Evolutionary conservation across 75 land plant genomes (phyloP).

Genomic region (Chamaecyparis obtusa): DNA sequence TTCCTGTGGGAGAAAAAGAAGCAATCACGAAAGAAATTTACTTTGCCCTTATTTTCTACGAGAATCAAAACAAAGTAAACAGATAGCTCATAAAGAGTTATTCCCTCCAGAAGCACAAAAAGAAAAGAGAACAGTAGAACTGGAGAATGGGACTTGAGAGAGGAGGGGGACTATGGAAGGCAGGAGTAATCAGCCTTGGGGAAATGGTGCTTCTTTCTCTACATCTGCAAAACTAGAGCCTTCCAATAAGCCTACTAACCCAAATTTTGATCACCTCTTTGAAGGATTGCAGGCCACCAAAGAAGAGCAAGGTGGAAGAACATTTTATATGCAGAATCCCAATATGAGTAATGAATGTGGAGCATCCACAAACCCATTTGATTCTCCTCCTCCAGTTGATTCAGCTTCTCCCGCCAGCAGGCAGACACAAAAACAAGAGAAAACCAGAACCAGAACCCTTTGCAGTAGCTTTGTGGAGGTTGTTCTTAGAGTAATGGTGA

Average conservation of each 20-base stretch:
- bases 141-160: not conserved
- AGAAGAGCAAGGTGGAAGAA: not conserved
- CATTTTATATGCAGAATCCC: not conserved
- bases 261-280: not conserved
- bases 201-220: not conserved
- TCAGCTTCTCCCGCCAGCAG: not conserved
- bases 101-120: slow-evolving; percentile 1
- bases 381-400: not conserved
- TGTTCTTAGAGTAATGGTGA: not conserved
- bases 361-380: not conserved
- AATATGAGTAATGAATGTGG: not conserved
- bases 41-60: not conserved
- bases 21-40: not conserved
- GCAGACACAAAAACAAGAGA: not conserved
- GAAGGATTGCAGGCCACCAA: slow-evolving; percentile 3
- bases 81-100: not conserved
- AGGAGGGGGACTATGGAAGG: not conserved
- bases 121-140: not conserved
- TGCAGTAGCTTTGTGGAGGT: slow-evolving; percentile 12
- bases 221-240: not conserved
- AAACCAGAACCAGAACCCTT: not conserved
- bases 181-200: not conserved
- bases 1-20: no score
- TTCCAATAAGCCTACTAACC: not conserved
- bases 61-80: not conserved